Conservation (phyloP, 2,329 filamentous ascomycete species). For the Gyromitra esculenta region DNA sequence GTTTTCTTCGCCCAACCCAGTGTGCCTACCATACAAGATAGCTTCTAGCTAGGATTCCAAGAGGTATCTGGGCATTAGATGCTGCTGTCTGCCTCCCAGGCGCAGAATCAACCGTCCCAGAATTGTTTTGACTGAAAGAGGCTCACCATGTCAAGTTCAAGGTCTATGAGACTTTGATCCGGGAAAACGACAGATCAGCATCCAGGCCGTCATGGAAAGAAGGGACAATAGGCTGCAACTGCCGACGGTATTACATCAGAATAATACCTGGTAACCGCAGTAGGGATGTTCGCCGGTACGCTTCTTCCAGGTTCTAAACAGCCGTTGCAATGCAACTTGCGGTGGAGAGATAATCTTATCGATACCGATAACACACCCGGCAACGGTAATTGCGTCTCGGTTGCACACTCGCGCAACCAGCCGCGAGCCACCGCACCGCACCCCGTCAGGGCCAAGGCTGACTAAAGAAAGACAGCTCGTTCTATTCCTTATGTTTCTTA, state of each 20-base stretch:
- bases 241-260: not conserved
- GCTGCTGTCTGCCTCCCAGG: no score
- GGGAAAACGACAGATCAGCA: not conserved
- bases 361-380: slow-evolving; percentile 35
- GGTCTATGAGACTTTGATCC: not conserved
- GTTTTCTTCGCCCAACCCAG: no score
- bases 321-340: not conserved
- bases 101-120: not conserved
- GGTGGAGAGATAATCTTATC: slow-evolving; percentile 25
- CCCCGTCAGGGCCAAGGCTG: slow-evolving; percentile 25
- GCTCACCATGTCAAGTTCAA: not conserved
- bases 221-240: not conserved
- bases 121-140: not conserved
- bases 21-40: no score
- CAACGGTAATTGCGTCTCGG: slow-evolving; percentile 34
- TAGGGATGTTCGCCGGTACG: not conserved
- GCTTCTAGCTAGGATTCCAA: no score
- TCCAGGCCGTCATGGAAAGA: not conserved
- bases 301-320: not conserved
- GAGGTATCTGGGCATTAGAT: no score
- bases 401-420: slow-evolving; percentile 36
- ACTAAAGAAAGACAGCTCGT: slow-evolving; percentile 44
- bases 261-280: not conserved
- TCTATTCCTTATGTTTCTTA: slow-evolving; percentile 18
- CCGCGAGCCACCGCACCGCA: slow-evolving; percentile 9